Conservation (phyloP, 164 flowering plant genomes). For the Pachysandra terminalis region DNA sequence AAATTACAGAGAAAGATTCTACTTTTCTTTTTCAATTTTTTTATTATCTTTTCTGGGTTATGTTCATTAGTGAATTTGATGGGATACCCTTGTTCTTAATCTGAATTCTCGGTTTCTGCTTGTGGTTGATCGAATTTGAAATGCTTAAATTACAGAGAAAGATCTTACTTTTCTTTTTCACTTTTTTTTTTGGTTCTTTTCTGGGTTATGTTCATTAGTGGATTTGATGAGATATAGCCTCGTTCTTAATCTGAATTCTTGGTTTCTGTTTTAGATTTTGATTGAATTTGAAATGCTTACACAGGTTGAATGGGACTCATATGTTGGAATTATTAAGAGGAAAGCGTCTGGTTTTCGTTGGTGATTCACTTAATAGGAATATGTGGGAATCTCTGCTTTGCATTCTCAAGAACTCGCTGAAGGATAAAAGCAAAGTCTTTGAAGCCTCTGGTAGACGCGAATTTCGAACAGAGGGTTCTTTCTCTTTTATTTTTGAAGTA, state of each 20-base stretch:
- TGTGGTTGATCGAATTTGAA: not conserved
- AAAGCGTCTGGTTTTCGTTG: constrained; percentile 83
- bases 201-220: not conserved
- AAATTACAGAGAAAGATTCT: too few relatives aligned
- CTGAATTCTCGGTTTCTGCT: not conserved
- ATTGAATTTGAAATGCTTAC: not conserved
- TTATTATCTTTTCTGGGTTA: not conserved
- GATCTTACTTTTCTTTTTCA: too few relatives aligned
- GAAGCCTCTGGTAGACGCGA: constrained; percentile 72
- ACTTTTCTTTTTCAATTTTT: too few relatives aligned
- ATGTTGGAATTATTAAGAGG: constrained; percentile 78
- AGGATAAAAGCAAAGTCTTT: constrained; percentile 68
- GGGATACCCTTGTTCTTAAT: too few relatives aligned
- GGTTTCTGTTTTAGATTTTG: not conserved
- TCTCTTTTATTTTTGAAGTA: constrained; percentile 74
- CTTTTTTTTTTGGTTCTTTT: too few relatives aligned
- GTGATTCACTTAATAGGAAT: constrained; percentile 92
- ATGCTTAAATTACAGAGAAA: too few relatives aligned
- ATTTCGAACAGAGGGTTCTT: constrained; percentile 72
- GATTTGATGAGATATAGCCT: too few relatives aligned
- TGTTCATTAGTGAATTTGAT: not conserved
- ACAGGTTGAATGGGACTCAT: constrained; percentile 61
- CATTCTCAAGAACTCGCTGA: constrained; percentile 55
- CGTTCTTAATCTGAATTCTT: not conserved
- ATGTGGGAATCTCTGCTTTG: constrained; percentile 99